Evolutionary conservation across 1,284 basidiomycete genomes (phyloP).

Genomic region (Rhizoctonia solani): DNA sequence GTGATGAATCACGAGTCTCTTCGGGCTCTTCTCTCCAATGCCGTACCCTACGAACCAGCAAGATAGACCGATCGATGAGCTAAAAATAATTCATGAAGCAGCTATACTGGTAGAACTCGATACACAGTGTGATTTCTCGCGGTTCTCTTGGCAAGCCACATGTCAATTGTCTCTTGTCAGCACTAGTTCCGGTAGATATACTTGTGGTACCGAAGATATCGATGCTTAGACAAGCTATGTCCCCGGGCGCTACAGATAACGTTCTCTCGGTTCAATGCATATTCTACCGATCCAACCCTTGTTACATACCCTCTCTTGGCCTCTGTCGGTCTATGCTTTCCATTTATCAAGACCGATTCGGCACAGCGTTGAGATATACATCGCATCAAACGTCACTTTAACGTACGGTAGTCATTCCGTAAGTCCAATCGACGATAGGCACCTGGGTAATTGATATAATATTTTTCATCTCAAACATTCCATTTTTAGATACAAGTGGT

Average conservation of each 20-base stretch:
- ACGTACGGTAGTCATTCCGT: not conserved
- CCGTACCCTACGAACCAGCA: not conserved
- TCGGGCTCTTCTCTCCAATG: slow-evolving; percentile 4
- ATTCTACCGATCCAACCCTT: no score
- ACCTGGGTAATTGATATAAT: not conserved
- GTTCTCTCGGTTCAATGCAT: no score
- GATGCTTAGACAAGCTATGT: not conserved
- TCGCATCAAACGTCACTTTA: not conserved
- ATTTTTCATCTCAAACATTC: not conserved
- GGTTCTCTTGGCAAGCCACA: slow-evolving; percentile 12
- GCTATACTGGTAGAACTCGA: no score
- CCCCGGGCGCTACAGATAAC: no score
- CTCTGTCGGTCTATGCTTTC: no score
- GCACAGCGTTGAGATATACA: no score
- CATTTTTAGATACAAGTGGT: not conserved
- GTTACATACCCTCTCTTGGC: no score
- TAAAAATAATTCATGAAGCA: not conserved
- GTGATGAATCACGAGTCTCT: no score
- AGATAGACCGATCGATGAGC: not conserved
- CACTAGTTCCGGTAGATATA: not conserved
- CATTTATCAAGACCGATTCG: no score
- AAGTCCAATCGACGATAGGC: not conserved
- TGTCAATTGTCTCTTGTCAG: not conserved
- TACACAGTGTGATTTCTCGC: no score
- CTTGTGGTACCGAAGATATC: not conserved